A percentile compares a stretch with the other conserved stretches of the same genome.
Conservation (phyloP, 257 asterid species). For the Solanum sparsipilum region DNA sequence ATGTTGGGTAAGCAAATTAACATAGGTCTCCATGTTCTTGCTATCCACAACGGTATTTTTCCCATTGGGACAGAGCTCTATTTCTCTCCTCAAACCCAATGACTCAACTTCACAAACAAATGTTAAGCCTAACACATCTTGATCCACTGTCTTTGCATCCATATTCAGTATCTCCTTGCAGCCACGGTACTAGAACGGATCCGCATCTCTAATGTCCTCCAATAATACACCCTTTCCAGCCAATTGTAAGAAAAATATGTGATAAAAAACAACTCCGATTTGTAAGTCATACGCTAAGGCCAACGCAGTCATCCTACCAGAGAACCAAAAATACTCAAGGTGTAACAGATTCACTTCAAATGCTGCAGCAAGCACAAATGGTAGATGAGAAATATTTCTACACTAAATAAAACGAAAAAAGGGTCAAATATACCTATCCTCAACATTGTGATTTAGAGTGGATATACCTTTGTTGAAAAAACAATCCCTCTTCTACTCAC, state of each 20-base stretch:
- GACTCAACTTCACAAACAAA: constrained; percentile 61
- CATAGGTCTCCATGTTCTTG: constrained; percentile 52
- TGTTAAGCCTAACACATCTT: constrained; percentile 70
- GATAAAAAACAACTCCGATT: constrained; percentile 68
- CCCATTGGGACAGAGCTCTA: constrained; percentile 66
- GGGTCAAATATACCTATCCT: too few relatives aligned
- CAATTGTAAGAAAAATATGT: constrained; percentile 51
- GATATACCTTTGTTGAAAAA: too few relatives aligned
- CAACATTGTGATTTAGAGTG: too few relatives aligned
- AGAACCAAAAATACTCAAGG: constrained; percentile 65
- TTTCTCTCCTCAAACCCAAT: constrained; percentile 53
- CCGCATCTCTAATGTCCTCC: constrained; percentile 66
- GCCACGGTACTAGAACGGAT: constrained; percentile 61
- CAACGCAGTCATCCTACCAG: constrained; percentile 68
- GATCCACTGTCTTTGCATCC: constrained; percentile 55
- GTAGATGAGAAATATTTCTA: not conserved
- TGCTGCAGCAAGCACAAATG: constrained; percentile 57
- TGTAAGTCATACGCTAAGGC: constrained; percentile 79
- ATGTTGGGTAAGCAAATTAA: constrained; percentile 53
- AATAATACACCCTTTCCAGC: constrained; percentile 46
- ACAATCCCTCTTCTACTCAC: too few relatives aligned
- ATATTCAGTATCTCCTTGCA: constrained; percentile 46
- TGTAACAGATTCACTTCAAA: constrained; percentile 75
- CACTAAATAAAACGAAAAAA: too few relatives aligned
- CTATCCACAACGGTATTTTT: constrained; percentile 43